Conservation (phyloP, 768 basidiomycete genomes). For the Gloeopeniophorella convolvens region DNA sequence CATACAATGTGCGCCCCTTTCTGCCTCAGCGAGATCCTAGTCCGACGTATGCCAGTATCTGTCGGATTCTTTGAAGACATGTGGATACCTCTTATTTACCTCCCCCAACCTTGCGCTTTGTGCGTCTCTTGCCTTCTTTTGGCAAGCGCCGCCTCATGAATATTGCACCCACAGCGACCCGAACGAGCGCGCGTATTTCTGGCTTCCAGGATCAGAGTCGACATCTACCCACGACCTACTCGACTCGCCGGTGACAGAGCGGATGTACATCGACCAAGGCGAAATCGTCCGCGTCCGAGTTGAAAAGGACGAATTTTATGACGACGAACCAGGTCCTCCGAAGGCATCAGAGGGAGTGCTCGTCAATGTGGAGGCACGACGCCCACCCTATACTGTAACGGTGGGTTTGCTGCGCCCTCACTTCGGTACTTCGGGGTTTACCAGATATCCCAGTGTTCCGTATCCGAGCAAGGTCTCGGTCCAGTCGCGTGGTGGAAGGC, state of each 20-base stretch:
- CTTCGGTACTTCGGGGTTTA: not conserved
- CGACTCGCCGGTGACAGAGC: conserved; percentile 54
- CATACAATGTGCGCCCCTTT: conserved; percentile 57
- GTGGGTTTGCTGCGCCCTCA: conserved; percentile 35
- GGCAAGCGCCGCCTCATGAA: not conserved
- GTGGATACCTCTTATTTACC: conserved; percentile 69
- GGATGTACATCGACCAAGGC: conserved; percentile 77
- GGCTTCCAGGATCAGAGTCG: conserved; percentile 56
- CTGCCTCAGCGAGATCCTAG: not conserved
- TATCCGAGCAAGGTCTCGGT: conserved; percentile 77
- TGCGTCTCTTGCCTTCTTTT: conserved; percentile 31
- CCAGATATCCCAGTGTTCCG: conserved; percentile 52
- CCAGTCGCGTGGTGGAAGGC: conserved; percentile 72
- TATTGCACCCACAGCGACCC: conserved; percentile 47
- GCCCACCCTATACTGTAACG: conserved; percentile 63
- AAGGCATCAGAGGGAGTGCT: conserved; percentile 66
- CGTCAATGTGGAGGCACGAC: conserved; percentile 40
- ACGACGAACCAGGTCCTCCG: conserved; percentile 81
- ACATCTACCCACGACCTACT: conserved; percentile 56
- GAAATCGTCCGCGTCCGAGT: conserved; percentile 74
- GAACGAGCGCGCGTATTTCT: conserved; percentile 79
- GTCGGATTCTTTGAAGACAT: conserved; percentile 94
- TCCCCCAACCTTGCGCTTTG: conserved; percentile 82
- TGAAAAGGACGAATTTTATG: conserved; percentile 77
- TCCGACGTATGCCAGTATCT: conserved; percentile 45